Evolutionary conservation across 1,284 basidiomycete species (phyloP), one percentile per base, ranked within the genome.

Genomic region (Vanrija humicola): DNA sequence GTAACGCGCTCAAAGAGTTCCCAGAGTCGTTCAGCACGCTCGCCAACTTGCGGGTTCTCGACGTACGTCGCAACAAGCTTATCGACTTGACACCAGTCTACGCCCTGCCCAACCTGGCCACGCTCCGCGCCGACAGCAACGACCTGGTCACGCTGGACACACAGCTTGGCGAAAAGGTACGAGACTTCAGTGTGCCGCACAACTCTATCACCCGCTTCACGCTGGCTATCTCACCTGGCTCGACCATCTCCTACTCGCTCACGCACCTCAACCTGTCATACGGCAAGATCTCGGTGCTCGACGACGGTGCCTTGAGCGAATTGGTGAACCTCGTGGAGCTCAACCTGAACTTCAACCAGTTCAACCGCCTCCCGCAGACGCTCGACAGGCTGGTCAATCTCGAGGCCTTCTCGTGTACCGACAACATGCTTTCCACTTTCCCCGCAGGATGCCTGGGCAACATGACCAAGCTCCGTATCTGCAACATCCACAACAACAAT

Each of bases 401-500:
- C 25, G 81, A 85, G 63, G 79, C 79, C 1, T 82, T 99, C 3
- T 88, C 88, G 5, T 92, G 90, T 69, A 90, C 89, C 46, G 91
- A 97, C 74, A 98, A 98, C 75, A 83, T 87, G 65, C 82, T 99
- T 8, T 84, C 85, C 46, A 78, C 82, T 16, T 79, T 98, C 0
- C 96, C 96, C 0, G 76, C 81, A 15, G 85, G 83, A 40, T 57
- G 52, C 29, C 86, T 98, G 49, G 91, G 92, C 25, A 79, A 80
- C 16, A 79, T 98, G 52, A 83, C 84, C 72, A 85, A 84, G 50
- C 82, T 98, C n/a, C 82, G 86, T 62, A 79, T 78, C 4, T 80
- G 98, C 43, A 89, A 96, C 65, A 85, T 88, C 3, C 94, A 96
- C 70, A 94, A 93, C 72, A 99, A 98, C 78, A 90, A 89, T 65